A percentile compares a stretch with the other conserved stretches of the same genome.
Conservation (phyloP, 2,329 filamentous ascomycete species). For the Capronia epimyces region DNA sequence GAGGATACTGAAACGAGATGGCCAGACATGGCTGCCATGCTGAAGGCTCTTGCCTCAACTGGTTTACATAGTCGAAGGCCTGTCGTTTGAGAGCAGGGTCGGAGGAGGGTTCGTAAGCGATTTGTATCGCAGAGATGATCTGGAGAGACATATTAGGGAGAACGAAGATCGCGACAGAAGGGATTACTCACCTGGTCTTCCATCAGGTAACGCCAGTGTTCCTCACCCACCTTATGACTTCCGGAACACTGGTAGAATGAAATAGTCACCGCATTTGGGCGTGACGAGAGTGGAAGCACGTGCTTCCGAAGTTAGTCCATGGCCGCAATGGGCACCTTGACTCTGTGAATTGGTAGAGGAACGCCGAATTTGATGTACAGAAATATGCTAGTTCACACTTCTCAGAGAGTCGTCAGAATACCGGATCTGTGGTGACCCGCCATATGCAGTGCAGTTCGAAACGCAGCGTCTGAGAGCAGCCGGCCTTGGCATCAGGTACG, state of each 20-base stretch:
- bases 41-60: constrained; percentile 72
- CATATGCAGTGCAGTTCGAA: not conserved
- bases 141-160: constrained; percentile 48
- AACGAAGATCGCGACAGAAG: constrained; percentile 32
- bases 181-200: constrained; percentile 26
- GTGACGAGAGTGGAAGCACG: constrained; percentile 28
- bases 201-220: constrained; percentile 31
- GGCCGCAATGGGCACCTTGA: not conserved
- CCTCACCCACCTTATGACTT: constrained; percentile 26
- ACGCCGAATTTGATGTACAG: not conserved
- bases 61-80: constrained; percentile 59
- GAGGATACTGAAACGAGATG: constrained; percentile 75
- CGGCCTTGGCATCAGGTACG: constrained; percentile 4
- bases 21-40: constrained; percentile 86
- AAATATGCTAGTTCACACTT: not conserved
- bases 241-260: constrained; percentile 27
- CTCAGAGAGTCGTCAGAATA: not conserved
- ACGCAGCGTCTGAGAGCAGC: not conserved
- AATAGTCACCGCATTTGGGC: constrained; percentile 30
- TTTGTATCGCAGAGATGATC: constrained; percentile 65
- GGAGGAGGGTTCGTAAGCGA: constrained; percentile 77
- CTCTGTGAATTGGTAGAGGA: not conserved
- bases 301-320: constrained; percentile 28
- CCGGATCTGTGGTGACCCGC: not conserved
- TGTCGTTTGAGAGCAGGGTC: constrained; percentile 70